These are phyloP conservation scores for Globisporangium perplexum DNA, from an alignment of 352 stramenopile genomes.

Conservation along the genomic window DNA sequence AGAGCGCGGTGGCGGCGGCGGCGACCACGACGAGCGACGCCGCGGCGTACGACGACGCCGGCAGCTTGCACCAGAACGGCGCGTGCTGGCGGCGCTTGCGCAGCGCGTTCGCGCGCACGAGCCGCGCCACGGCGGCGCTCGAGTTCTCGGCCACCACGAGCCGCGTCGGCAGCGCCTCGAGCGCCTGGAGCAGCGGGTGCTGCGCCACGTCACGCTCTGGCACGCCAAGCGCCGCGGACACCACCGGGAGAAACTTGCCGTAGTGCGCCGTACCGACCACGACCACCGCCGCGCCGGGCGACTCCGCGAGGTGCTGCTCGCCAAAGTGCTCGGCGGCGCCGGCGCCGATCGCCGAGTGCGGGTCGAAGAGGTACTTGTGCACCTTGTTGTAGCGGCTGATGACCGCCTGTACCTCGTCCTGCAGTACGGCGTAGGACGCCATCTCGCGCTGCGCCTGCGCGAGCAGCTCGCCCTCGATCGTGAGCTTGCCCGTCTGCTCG, in stretches of 20 bases:
- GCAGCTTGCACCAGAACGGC: constrained; percentile 4
- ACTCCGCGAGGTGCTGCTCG: constrained; percentile 48
- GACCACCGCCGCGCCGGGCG: constrained; percentile 75
- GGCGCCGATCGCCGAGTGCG: constrained; percentile 95
- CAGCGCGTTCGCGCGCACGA: constrained; percentile 44
- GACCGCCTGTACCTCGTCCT: constrained; percentile 86
- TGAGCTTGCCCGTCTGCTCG: constrained; percentile 93
- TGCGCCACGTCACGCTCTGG: constrained; percentile 56
- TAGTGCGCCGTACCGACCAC: constrained; percentile 96
- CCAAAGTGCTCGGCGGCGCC: constrained; percentile 85
- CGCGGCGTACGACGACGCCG: constrained; percentile 24
- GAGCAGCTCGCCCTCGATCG: constrained; percentile 88
- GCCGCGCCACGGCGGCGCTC: constrained; percentile 42
- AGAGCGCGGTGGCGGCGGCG: constrained; percentile 22
- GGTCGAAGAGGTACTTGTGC: constrained; percentile 95
- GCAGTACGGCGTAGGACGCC: constrained; percentile 82
- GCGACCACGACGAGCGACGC: constrained; percentile 29
- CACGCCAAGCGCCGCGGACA: constrained; percentile 84
- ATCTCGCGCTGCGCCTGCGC: constrained; percentile 92
- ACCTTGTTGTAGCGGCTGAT: constrained; percentile 91
- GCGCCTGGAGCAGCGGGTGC: constrained; percentile 66
- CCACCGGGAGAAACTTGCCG: constrained; percentile 96
- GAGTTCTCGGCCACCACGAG: constrained; percentile 61
- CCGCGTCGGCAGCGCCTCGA: constrained; percentile 67
- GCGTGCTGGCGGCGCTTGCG: constrained; percentile 4